These are phyloP conservation scores for Pythium guiyangense DNA, from an alignment of 352 stramenopile species.

Conservation along the genomic window DNA sequence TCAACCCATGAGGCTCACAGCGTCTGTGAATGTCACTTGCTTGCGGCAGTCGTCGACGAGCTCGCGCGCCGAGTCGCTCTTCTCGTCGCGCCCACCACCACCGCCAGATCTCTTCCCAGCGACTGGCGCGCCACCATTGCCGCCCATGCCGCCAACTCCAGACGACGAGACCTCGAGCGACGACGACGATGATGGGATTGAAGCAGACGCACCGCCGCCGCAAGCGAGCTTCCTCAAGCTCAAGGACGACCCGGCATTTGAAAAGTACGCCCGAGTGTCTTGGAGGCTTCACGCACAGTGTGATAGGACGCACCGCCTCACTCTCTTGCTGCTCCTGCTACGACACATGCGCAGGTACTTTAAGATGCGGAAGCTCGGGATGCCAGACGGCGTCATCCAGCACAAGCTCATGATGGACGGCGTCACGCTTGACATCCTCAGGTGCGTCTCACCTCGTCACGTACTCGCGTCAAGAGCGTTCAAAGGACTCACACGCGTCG, in stretches of 20 bases:
- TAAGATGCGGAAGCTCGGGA: constrained; percentile 77
- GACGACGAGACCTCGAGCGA: constrained; percentile 62
- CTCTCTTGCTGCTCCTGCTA: background rate
- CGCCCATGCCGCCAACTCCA: constrained; percentile 18
- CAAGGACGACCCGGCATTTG: constrained; percentile 74
- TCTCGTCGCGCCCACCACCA: constrained; percentile 38
- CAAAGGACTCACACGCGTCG: background rate
- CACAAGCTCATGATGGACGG: constrained; percentile 83
- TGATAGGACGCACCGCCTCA: too few relatives aligned
- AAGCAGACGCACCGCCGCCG: constrained; percentile 18
- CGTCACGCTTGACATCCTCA: constrained; percentile 66
- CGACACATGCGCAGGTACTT: constrained; percentile 59
- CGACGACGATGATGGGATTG: constrained; percentile 48
- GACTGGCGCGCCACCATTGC: constrained; percentile 17
- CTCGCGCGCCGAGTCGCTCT: constrained; percentile 48
- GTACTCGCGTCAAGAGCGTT: background rate
- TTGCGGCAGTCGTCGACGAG: constrained; percentile 27
- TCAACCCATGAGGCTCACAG: background rate
- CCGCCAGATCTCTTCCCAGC: constrained; percentile 18
- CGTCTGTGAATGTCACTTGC: background rate
- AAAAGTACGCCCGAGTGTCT: constrained; percentile 38
- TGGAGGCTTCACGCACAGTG: too few relatives aligned
- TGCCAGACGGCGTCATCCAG: constrained; percentile 73
- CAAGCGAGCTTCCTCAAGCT: constrained; percentile 55
- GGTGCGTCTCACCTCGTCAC: constrained; percentile 12